phyloP scores from a whole-genome alignment of 1,284 basidiomycete species.

The Ceratobasidium sp. region DNA sequence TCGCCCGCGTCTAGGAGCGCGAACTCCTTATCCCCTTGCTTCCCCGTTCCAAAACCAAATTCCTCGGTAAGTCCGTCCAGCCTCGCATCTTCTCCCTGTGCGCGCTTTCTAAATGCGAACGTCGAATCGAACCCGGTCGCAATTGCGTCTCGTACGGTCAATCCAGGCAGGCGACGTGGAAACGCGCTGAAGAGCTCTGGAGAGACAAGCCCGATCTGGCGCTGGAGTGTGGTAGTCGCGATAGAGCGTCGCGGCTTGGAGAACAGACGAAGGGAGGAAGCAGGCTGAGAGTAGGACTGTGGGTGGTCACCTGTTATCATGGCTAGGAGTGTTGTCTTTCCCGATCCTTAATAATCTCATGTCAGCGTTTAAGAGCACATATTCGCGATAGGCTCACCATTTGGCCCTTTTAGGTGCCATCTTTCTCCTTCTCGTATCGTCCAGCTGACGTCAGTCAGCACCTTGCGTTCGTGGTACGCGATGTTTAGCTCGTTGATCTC shows the following conservation, averaged over 20 bases:
- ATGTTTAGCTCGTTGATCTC: constrained; percentile 78
- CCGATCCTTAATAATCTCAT: too few species aligned
- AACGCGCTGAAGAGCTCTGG: constrained; percentile 95
- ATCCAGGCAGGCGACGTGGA: constrained; percentile 72
- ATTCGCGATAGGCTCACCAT: constrained; percentile 68
- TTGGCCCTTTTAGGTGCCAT: constrained; percentile 89
- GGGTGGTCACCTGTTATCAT: constrained; percentile 95
- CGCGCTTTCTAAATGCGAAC: constrained; percentile 68
- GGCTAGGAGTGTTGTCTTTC: constrained; percentile 95
- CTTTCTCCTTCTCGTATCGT: constrained; percentile 80
- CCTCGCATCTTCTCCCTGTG: constrained; percentile 61
- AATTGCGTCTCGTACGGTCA: constrained; percentile 82
- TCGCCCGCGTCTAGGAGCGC: constrained; percentile 74
- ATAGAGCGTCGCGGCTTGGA: constrained; percentile 73
- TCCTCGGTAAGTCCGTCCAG: constrained; percentile 68
- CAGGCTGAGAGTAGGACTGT: constrained; percentile 83
- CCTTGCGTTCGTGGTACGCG: constrained; percentile 75
- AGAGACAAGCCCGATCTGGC: constrained; percentile 81
- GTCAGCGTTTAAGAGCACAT: background rate
- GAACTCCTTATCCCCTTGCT: constrained; percentile 64
- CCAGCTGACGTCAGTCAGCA: constrained; percentile 83
- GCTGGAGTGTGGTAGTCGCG: constrained; percentile 69
- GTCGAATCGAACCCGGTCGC: constrained; percentile 88
- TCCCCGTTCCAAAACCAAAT: constrained; percentile 63
- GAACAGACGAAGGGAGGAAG: constrained; percentile 73